Conservation (phyloP, 345 rosid genomes). For the Syzygium aromaticum region DNA sequence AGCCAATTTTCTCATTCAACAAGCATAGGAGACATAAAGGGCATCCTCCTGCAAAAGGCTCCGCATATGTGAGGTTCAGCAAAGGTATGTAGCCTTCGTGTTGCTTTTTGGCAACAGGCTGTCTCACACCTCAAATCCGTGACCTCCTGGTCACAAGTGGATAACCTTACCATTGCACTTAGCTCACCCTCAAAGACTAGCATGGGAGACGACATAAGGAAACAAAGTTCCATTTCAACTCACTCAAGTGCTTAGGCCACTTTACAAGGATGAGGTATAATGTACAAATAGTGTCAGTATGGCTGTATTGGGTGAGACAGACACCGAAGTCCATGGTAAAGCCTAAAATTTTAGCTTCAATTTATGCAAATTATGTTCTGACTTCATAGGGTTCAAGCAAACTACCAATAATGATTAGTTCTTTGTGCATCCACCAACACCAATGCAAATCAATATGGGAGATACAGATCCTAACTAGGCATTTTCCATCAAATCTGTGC, state of each 20-base stretch:
- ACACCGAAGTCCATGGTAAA: neutral
- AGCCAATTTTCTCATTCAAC: neutral
- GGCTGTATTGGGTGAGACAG: neutral
- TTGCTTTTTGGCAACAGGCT: neutral
- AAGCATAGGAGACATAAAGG: neutral
- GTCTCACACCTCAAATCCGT: neutral
- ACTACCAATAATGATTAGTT: neutral
- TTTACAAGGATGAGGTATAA: neutral
- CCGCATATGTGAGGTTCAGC: neutral
- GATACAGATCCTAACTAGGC: neutral
- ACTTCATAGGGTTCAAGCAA: neutral
- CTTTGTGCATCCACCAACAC: neutral
- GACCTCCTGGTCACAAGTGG: neutral
- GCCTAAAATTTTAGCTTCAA: neutral
- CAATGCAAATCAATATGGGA: neutral
- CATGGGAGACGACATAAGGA: neutral
- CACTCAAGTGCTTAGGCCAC: neutral
- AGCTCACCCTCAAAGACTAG: neutral
- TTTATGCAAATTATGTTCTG: neutral
- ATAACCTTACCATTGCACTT: neutral
- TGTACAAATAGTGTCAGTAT: neutral
- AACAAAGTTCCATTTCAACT: neutral
- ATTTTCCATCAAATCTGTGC: neutral
- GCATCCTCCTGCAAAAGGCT: neutral
- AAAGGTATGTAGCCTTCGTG: neutral